phyloP scores from a whole-genome alignment of 352 stramenopile genomes.

The Phytophthora fragariae region DNA sequence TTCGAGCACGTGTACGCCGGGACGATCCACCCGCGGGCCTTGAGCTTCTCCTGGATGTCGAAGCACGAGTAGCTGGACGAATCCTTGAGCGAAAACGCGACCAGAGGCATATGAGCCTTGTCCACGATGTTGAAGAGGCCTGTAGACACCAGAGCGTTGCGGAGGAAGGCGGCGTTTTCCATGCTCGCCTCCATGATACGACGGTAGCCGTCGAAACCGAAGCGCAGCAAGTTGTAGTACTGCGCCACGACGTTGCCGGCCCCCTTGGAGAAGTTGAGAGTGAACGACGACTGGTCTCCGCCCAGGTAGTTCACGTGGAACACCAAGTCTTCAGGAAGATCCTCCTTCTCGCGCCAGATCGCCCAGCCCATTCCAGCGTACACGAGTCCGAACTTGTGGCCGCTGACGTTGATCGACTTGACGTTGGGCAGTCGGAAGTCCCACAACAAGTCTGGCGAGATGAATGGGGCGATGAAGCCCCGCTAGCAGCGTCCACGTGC shows the following conservation, averaged over 20 bases:
- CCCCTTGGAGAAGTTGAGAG: conserved; percentile 92
- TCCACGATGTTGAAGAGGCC: conserved; percentile 85
- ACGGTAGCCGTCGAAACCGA: conserved; percentile 55
- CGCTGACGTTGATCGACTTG: conserved; percentile 92
- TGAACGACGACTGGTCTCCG: conserved; percentile 89
- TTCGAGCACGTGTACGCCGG: conserved; percentile 84
- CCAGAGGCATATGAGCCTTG: conserved; percentile 87
- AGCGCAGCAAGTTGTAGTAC: conserved; percentile 33
- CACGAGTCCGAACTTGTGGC: conserved; percentile 93
- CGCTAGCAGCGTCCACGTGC: conserved; percentile 61
- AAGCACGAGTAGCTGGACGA: conserved; percentile 78
- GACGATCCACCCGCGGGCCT: conserved; percentile 81
- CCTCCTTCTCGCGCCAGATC: conserved; percentile 74
- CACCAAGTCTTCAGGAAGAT: conserved; percentile 83
- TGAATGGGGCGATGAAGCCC: conserved; percentile 91
- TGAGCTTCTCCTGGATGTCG: conserved; percentile 88
- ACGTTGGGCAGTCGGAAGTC: conserved; percentile 89
- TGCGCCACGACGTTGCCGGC: conserved; percentile 54
- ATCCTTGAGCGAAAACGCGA: conserved; percentile 81
- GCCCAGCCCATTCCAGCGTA: conserved; percentile 93
- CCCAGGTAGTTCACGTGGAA: conserved; percentile 61
- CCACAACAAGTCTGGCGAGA: conserved; percentile 83
- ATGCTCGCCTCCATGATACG: conserved; percentile 89
- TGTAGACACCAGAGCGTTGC: conserved; percentile 63
- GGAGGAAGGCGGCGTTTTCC: conserved; percentile 80